A percentile compares a stretch with the other conserved stretches of the same genome.
These are phyloP conservation scores for Ceriops zippeliana DNA, from an alignment of 345 rosid genomes.

Conservation along the genomic window DNA sequence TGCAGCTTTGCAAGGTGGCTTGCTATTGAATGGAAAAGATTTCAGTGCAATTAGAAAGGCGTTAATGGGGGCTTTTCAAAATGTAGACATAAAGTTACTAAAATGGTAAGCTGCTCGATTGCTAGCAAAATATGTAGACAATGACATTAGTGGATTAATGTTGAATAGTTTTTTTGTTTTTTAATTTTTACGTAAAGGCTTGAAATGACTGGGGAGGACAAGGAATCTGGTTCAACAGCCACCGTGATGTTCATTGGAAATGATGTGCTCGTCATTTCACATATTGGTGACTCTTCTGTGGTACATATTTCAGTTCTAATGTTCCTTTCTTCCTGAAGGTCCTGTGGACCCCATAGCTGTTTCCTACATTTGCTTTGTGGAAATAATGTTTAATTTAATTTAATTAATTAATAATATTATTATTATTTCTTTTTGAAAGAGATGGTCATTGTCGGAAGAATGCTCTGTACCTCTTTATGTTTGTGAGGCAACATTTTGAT, in stretches of 20 bases:
- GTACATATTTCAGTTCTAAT: constrained; percentile 32
- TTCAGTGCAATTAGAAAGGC: constrained; percentile 43
- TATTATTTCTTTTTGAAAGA: background rate
- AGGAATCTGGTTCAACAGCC: constrained; percentile 91
- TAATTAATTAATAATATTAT: background rate
- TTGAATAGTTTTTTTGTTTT: constrained; percentile 33
- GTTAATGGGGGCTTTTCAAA: constrained; percentile 59
- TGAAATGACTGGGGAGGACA: constrained; percentile 44
- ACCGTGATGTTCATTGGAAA: constrained; percentile 63
- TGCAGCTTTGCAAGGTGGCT: constrained; percentile 67
- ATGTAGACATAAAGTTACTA: constrained; percentile 57
- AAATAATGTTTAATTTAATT: background rate
- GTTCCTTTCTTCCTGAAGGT: background rate
- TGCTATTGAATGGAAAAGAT: constrained; percentile 58
- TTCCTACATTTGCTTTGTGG: no score
- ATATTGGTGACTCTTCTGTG: constrained; percentile 83
- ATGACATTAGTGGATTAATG: constrained; percentile 27
- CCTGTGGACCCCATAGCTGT: background rate
- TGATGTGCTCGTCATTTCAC: constrained; percentile 57
- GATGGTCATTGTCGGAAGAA: background rate
- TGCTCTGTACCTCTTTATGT: background rate
- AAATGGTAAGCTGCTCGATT: constrained; percentile 44
- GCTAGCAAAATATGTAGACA: no score
- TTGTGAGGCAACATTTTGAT: constrained; percentile 11
- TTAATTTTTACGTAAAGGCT: constrained; percentile 51